phyloP scores from a whole-genome alignment of 192 early-diverging fungal species.

The Pilobolus umbonatus region DNA sequence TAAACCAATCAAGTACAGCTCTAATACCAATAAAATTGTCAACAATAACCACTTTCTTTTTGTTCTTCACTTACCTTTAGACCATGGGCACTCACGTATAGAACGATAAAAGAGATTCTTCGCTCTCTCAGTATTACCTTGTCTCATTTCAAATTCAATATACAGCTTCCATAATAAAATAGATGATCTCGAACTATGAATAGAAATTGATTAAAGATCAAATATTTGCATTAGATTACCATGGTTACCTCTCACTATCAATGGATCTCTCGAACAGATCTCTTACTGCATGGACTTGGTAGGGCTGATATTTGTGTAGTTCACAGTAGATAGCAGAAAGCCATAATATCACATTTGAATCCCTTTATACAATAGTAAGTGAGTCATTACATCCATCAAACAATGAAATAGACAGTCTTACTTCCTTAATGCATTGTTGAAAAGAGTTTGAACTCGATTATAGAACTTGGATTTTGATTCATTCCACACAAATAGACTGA shows the following conservation, averaged over 20 bases:
- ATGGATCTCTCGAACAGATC: slow-evolving; percentile 54
- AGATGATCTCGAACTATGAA: slow-evolving; percentile 39
- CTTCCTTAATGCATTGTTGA: slow-evolving; percentile 39
- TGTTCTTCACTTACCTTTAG: slow-evolving; percentile 65
- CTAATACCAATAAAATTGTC: slow-evolving; percentile 28
- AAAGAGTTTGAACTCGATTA: slow-evolving; percentile 42
- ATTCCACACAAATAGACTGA: slow-evolving; percentile 52
- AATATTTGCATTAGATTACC: not conserved
- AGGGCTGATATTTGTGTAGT: slow-evolving; percentile 44
- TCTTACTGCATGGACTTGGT: slow-evolving; percentile 50
- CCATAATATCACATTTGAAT: slow-evolving; percentile 53
- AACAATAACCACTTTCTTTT: too few relatives aligned
- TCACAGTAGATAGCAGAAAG: slow-evolving; percentile 52
- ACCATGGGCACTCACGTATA: slow-evolving; percentile 64
- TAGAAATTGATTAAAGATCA: slow-evolving; percentile 14
- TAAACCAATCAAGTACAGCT: slow-evolving; percentile 53
- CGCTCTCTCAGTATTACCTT: slow-evolving; percentile 37
- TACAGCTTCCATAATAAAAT: slow-evolving; percentile 56
- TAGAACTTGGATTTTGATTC: slow-evolving; percentile 58
- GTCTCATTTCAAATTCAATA: slow-evolving; percentile 53
- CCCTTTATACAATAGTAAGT: slow-evolving; percentile 29
- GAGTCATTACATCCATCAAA: not conserved
- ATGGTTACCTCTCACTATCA: slow-evolving; percentile 38
- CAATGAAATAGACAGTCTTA: slow-evolving; percentile 19
- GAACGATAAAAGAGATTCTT: slow-evolving; percentile 54